phyloP scores from a whole-genome alignment of 2,329 filamentous ascomycete genomes.

The Venturia asperata region DNA sequence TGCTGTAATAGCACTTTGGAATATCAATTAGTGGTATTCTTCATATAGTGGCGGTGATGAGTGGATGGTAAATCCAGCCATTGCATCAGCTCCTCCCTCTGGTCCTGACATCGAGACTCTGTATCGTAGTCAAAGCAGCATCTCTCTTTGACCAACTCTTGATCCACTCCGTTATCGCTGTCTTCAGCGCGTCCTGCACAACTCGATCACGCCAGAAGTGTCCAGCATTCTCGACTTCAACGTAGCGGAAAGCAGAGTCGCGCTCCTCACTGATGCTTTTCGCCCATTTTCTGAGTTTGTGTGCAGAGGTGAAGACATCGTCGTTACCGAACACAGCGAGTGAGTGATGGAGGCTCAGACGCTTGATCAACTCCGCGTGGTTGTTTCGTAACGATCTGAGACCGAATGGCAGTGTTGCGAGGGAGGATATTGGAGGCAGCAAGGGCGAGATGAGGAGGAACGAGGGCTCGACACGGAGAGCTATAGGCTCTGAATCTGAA shows the following conservation, averaged over 20 bases:
- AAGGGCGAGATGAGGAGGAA: conserved; percentile 45
- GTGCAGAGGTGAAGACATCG: conserved; percentile 64
- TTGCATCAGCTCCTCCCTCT: not conserved
- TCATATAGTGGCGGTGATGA: not conserved
- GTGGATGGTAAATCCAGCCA: no score
- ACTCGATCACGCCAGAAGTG: conserved; percentile 45
- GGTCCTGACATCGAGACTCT: not conserved
- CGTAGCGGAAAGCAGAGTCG: conserved; percentile 32
- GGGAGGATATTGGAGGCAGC: conserved; percentile 36
- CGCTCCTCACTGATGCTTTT: not conserved
- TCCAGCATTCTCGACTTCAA: conserved; percentile 43
- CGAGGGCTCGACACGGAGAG: conserved; percentile 21
- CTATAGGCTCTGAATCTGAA: not conserved
- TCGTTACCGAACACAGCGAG: conserved; percentile 67
- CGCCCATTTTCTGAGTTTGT: conserved; percentile 61
- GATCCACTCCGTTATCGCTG: conserved; percentile 25
- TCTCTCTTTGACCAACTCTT: not conserved
- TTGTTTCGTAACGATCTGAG: conserved; percentile 7
- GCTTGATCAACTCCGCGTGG: conserved; percentile 8
- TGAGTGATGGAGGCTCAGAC: conserved; percentile 35
- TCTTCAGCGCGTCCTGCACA: conserved; percentile 26
- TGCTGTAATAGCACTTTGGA: not conserved
- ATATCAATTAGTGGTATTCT: not conserved
- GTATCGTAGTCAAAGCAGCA: conserved; percentile 7
- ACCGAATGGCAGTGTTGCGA: conserved; percentile 30